Conservation (phyloP, 2,329 filamentous ascomycete genomes). For the Dothiorella sarmentorum region DNA sequence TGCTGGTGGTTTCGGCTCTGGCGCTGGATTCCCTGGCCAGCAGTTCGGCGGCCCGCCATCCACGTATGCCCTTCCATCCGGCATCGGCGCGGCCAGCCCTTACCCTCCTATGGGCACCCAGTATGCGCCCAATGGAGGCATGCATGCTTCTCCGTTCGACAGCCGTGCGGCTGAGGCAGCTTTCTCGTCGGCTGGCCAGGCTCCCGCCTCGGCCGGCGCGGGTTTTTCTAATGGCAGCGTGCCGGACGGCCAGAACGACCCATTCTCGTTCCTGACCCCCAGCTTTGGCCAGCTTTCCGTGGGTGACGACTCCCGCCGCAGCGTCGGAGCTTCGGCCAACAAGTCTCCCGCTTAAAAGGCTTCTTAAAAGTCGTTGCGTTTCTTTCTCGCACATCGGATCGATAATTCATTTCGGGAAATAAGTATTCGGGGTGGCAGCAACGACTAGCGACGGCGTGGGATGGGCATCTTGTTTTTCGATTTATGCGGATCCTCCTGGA, state of each 20-base stretch:
- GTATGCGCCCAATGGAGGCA: slow-evolving; percentile 70
- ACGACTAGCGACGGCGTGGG: slow-evolving; percentile 20
- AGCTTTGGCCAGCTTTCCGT: slow-evolving; percentile 72
- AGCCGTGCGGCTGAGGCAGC: slow-evolving; percentile 91
- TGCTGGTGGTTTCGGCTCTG: slow-evolving; percentile 63
- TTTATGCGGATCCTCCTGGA: slow-evolving; percentile 18
- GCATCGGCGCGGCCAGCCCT: slow-evolving; percentile 72
- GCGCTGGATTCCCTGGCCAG: slow-evolving; percentile 58
- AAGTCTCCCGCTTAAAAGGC: slow-evolving; percentile 38
- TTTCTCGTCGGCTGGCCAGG: slow-evolving; percentile 84
- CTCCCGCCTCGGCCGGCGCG: slow-evolving; percentile 70
- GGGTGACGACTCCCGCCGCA: slow-evolving; percentile 51
- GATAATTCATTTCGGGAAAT: slow-evolving; percentile 17
- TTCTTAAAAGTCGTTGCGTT: slow-evolving; percentile 18
- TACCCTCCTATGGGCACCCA: slow-evolving; percentile 83
- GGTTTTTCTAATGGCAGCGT: slow-evolving; percentile 66
- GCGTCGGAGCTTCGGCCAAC: slow-evolving; percentile 38
- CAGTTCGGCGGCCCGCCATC: slow-evolving; percentile 85
- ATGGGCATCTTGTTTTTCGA: slow-evolving; percentile 20
- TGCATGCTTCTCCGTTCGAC: slow-evolving; percentile 85
- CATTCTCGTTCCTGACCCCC: slow-evolving; percentile 74
- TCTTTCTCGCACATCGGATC: slow-evolving; percentile 19
- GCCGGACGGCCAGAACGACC: slow-evolving; percentile 63
- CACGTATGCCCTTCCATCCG: slow-evolving; percentile 85
- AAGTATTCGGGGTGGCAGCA: slow-evolving; percentile 19